Conservation (phyloP, 345 rosid species). For the Linum lewisii region DNA sequence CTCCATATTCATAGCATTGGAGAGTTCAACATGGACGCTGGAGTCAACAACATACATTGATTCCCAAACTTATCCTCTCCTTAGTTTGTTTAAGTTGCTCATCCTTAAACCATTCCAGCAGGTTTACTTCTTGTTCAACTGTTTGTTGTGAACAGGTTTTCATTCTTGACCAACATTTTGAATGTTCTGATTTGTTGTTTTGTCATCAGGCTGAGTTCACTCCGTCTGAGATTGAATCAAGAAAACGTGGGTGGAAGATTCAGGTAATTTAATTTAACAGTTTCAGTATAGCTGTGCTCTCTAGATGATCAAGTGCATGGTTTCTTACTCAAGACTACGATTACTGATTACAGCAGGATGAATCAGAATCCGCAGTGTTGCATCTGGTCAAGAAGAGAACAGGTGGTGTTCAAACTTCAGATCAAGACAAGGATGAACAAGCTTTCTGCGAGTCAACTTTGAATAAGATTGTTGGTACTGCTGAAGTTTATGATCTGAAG, state of each 20-base stretch:
- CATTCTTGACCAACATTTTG: too few species aligned
- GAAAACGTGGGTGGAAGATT: slow-evolving; percentile 31
- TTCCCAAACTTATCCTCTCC: slow-evolving; percentile 38
- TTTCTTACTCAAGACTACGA: not conserved
- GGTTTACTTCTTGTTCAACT: slow-evolving; percentile 12
- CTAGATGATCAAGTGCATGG: too few species aligned
- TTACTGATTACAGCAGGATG: slow-evolving; percentile 25
- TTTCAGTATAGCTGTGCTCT: too few species aligned
- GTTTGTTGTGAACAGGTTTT: not conserved
- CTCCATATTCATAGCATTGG: slow-evolving; percentile 32
- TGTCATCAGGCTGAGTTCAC: slow-evolving; percentile 35
- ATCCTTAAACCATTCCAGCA: slow-evolving; percentile 36
- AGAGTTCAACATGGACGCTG: slow-evolving; percentile 37
- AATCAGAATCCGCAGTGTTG: slow-evolving; percentile 24
- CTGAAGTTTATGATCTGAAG: slow-evolving; percentile 41
- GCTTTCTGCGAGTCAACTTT: slow-evolving; percentile 39
- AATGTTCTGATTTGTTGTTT: too few species aligned
- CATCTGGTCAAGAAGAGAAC: slow-evolving; percentile 36
- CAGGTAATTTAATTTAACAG: slow-evolving; percentile 22
- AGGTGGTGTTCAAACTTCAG: slow-evolving; percentile 23
- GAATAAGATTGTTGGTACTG: slow-evolving; percentile 48
- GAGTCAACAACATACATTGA: slow-evolving; percentile 29
- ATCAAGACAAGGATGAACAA: slow-evolving; percentile 43
- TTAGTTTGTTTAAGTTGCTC: slow-evolving; percentile 33
- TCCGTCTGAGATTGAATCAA: slow-evolving; percentile 37